Percentiles rank a stretch among this genome's conserved stretches.
phyloP scores from a whole-genome alignment of 371 early-diverging fungal genomes.

The Mucor saturninus region DNA sequence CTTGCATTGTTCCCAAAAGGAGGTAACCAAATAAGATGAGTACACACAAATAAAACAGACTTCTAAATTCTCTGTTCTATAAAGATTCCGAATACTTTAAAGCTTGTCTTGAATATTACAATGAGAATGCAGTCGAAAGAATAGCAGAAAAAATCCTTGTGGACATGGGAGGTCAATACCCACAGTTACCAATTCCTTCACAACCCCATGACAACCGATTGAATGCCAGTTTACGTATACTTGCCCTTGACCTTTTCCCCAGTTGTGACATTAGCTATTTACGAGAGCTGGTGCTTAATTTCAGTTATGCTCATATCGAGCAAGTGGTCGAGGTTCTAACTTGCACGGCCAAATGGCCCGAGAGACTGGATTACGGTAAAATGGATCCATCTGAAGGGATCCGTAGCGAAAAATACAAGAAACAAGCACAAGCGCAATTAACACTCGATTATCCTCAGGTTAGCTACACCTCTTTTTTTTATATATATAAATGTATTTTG shows the following conservation, averaged over 20 bases:
- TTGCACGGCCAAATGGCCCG: slow-evolving; percentile 26
- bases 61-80: not conserved
- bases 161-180: slow-evolving; percentile 43
- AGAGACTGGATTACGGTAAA: slow-evolving; percentile 40
- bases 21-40: slow-evolving; percentile 25
- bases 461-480: not conserved
- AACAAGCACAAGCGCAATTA: slow-evolving; percentile 39
- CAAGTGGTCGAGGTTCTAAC: slow-evolving; percentile 38
- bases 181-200: slow-evolving; percentile 23
- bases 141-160: slow-evolving; percentile 50
- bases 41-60: not conserved
- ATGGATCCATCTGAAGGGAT: slow-evolving; percentile 44
- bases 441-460: slow-evolving; percentile 48
- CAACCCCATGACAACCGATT: slow-evolving; percentile 18
- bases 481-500: not conserved
- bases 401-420: slow-evolving; percentile 39
- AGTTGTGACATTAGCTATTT: slow-evolving; percentile 48
- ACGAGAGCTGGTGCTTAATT: slow-evolving; percentile 34
- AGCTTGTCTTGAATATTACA: slow-evolving; percentile 45
- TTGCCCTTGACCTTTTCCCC: slow-evolving; percentile 60
- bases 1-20: slow-evolving; percentile 40
- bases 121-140: slow-evolving; percentile 45
- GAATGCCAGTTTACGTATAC: slow-evolving; percentile 41
- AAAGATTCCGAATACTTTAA: slow-evolving; percentile 55
- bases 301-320: slow-evolving; percentile 43